These are phyloP conservation scores for Brassica juncea DNA, from an alignment of 345 rosid genomes.

Conservation along the genomic window DNA sequence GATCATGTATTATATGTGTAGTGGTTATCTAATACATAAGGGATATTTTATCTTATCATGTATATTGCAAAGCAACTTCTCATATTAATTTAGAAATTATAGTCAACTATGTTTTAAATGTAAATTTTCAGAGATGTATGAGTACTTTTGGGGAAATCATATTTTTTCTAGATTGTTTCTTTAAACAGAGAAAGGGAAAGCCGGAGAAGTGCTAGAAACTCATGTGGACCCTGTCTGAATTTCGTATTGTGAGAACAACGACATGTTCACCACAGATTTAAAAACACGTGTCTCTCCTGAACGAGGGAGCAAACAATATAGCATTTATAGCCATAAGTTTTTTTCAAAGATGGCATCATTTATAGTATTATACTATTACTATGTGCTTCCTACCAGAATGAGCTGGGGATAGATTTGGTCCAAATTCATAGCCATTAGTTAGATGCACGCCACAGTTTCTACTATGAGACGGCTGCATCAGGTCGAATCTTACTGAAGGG, in stretches of 20 bases:
- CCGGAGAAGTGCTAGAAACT: conserved; percentile 28
- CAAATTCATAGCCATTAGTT: neutral
- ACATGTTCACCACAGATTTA: conserved; percentile 5
- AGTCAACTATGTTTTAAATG: neutral
- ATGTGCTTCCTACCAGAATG: conserved; percentile 8
- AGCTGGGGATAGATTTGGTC: conserved; percentile 35
- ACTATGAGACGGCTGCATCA: conserved; percentile 3
- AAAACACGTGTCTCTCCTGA: conserved; percentile 25
- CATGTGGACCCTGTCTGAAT: conserved; percentile 16
- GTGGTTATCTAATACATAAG: neutral
- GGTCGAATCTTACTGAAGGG: neutral
- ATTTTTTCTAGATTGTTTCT: neutral
- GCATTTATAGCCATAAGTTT: conserved; percentile 12
- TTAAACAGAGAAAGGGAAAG: neutral
- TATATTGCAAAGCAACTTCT: neutral
- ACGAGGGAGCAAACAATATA: neutral
- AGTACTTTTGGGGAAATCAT: neutral
- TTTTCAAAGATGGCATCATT: conserved; percentile 10
- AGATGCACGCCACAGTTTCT: conserved; percentile 31
- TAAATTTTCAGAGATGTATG: neutral
- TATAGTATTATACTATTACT: neutral
- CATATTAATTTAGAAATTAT: neutral
- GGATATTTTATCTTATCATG: neutral
- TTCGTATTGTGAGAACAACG: conserved; percentile 10
- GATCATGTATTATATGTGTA: neutral